Evolutionary conservation across 805 yeast genomes (phyloP).

Genomic region (Yueomyces sp.): DNA sequence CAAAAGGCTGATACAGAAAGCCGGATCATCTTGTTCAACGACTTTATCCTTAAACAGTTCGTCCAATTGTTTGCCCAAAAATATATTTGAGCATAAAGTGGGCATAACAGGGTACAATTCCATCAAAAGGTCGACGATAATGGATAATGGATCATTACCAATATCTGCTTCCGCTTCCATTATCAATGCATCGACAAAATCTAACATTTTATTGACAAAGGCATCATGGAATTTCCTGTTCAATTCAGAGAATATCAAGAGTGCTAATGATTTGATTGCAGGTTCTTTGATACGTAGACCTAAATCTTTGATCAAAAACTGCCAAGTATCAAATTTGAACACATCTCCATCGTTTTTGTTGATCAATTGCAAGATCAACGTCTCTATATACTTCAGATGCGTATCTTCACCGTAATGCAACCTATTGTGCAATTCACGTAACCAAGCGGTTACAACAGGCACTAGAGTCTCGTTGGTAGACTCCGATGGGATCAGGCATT

Average conservation of each 20-base stretch:
- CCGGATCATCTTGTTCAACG: constrained; percentile 5
- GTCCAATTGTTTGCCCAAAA: constrained; percentile 19
- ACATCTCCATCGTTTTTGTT: constrained; percentile 12
- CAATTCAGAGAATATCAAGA: constrained; percentile 11
- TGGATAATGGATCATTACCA: constrained; percentile 11
- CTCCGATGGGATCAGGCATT: constrained; percentile 4
- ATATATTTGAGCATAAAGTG: constrained; percentile 17
- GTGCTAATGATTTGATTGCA: constrained; percentile 11
- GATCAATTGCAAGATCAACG: constrained; percentile 16
- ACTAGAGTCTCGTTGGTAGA: background rate
- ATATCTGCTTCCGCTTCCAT: constrained; percentile 16
- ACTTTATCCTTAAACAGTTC: constrained; percentile 12
- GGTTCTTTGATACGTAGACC: constrained; percentile 10
- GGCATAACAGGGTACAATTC: constrained; percentile 19
- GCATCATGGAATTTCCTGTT: constrained; percentile 6
- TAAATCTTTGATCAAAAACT: constrained; percentile 14
- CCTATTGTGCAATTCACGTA: constrained; percentile 9
- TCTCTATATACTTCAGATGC: constrained; percentile 9
- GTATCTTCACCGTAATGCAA: constrained; percentile 11
- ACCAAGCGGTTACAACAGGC: constrained; percentile 1
- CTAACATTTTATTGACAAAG: constrained; percentile 9
- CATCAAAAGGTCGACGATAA: constrained; percentile 11
- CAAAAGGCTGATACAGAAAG: constrained; percentile 19
- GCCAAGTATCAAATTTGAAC: constrained; percentile 10
- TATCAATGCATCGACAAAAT: constrained; percentile 11